Evolutionary conservation across 148 eudicot species (phyloP).

Genomic region (Hydrangea macrophylla): DNA sequence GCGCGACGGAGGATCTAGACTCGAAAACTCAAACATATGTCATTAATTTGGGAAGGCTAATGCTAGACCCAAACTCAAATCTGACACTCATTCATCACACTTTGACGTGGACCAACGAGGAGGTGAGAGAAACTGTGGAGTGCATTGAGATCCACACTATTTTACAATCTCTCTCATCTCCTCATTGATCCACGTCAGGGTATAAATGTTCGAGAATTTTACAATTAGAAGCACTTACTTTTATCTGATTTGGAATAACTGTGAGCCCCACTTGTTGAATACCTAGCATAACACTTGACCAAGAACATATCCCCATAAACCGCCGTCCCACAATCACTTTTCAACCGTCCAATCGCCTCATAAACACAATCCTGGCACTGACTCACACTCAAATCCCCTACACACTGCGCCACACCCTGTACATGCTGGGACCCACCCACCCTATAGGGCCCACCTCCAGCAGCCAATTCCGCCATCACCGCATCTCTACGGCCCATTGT

Average conservation of each 20-base stretch:
- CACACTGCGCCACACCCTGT: conserved; percentile 53
- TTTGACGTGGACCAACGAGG: too few relatives aligned
- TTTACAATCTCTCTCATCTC: too few relatives aligned
- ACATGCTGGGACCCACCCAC: conserved; percentile 46
- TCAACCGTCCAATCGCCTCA: conserved; percentile 38
- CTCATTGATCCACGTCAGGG: too few relatives aligned
- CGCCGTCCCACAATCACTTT: conserved; percentile 37
- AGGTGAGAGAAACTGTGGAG: background rate
- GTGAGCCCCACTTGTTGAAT: conserved; percentile 38
- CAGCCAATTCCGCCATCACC: conserved; percentile 26
- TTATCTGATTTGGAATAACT: conserved; percentile 21
- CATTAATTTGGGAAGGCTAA: background rate
- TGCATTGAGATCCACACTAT: background rate
- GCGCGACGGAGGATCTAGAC: too few relatives aligned
- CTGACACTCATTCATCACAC: too few relatives aligned
- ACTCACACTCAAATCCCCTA: conserved; percentile 43
- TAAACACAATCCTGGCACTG: conserved; percentile 52
- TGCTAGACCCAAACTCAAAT: background rate
- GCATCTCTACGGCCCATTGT: conserved; percentile 32
- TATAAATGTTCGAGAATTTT: too few relatives aligned
- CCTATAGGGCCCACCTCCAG: conserved; percentile 27
- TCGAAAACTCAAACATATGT: too few relatives aligned
- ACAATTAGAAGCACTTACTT: conserved; percentile 11
- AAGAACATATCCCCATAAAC: conserved; percentile 45
- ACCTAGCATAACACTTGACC: conserved; percentile 55